These are phyloP conservation scores for Porogramme epimiltina DNA, from an alignment of 1,284 basidiomycete genomes.

Conservation along the genomic window DNA sequence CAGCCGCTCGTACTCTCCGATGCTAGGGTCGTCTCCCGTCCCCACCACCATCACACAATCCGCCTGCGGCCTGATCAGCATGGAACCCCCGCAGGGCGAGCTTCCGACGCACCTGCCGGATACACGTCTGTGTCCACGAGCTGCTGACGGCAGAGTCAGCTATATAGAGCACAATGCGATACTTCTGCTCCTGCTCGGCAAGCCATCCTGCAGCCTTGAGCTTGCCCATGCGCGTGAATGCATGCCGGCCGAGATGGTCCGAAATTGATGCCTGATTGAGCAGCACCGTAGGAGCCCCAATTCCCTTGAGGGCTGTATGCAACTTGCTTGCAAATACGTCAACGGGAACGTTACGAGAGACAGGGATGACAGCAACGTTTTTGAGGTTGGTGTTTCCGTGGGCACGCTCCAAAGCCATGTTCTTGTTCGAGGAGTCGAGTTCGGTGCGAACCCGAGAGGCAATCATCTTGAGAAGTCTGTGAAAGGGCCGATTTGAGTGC, in stretches of 20 bases:
- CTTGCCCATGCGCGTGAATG: constrained; percentile 93
- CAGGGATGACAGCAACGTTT: constrained; percentile 86
- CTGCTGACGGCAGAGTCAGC: constrained; percentile 91
- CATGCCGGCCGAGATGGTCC: constrained; percentile 87
- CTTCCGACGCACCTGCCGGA: constrained; percentile 73
- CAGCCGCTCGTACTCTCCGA: constrained; percentile 93
- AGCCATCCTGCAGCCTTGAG: constrained; percentile 93
- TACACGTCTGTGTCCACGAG: constrained; percentile 97
- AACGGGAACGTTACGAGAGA: constrained; percentile 82
- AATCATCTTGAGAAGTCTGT: constrained; percentile 85
- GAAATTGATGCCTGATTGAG: constrained; percentile 93
- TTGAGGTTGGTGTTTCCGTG: constrained; percentile 89
- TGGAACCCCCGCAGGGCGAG: too few species aligned
- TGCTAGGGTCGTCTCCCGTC: constrained; percentile 87
- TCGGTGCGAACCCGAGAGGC: constrained; percentile 89
- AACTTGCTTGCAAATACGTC: constrained; percentile 88
- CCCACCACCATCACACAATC: constrained; percentile 96
- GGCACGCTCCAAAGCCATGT: constrained; percentile 57
- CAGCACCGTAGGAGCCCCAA: constrained; percentile 86
- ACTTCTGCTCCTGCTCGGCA: constrained; percentile 92
- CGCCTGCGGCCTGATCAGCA: constrained; percentile 52
- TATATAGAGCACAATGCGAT: constrained; percentile 89
- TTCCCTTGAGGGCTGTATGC: constrained; percentile 83
- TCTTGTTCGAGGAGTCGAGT: constrained; percentile 61
- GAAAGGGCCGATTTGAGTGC: background rate